phyloP scores from a whole-genome alignment of 371 early-diverging fungal species.

The Syncephalastrum racemosum region DNA sequence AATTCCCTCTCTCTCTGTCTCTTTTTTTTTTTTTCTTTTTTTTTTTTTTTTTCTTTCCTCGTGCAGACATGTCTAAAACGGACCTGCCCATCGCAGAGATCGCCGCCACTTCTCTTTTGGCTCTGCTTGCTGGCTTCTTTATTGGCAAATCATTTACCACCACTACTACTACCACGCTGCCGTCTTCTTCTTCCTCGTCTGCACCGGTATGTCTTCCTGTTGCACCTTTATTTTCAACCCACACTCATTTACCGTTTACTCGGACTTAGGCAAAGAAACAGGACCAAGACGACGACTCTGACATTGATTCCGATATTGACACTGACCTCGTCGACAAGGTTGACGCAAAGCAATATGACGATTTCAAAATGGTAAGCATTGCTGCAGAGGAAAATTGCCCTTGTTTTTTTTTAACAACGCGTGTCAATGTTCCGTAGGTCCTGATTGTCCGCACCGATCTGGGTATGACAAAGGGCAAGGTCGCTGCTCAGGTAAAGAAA shows the following conservation, averaged over 20 bases:
- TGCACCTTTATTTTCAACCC: background rate
- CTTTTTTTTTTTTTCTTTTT: too few species aligned
- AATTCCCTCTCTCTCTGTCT: too few species aligned
- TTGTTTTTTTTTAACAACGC: background rate
- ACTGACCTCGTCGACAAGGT: constrained; percentile 21
- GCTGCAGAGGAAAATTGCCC: background rate
- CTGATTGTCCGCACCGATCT: constrained; percentile 87
- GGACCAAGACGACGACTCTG: constrained; percentile 36
- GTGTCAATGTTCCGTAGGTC: constrained; percentile 43
- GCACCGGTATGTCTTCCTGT: constrained; percentile 1
- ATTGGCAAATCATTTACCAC: constrained; percentile 20
- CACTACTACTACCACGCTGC: too few species aligned
- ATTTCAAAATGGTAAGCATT: constrained; percentile 50
- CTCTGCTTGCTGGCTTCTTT: constrained; percentile 29
- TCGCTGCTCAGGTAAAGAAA: constrained; percentile 80
- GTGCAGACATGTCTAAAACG: too few species aligned
- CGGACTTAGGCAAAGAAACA: constrained; percentile 29
- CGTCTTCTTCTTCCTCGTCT: background rate
- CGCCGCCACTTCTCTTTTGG: constrained; percentile 18
- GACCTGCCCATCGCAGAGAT: constrained; percentile 7
- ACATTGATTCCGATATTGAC: constrained; percentile 11
- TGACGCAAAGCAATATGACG: constrained; percentile 32
- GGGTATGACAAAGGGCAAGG: constrained; percentile 95
- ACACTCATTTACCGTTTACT: constrained; percentile 3
- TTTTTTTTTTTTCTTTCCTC: too few species aligned